phyloP scores from a whole-genome alignment of 225 moss, liverwort and hornwort genomes.

The Anthoceros angustus region DNA sequence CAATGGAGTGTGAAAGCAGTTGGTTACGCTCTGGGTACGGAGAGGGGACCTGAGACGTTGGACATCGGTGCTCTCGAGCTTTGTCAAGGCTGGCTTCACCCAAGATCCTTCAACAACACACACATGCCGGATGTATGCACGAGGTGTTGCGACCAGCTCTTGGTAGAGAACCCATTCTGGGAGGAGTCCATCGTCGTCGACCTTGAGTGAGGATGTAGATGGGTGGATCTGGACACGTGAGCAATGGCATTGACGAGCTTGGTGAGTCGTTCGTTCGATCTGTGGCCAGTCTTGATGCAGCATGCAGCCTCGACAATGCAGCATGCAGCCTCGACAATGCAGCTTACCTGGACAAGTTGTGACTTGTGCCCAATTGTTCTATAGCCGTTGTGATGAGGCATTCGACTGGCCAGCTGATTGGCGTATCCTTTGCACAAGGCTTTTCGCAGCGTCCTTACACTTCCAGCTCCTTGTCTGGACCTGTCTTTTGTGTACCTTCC shows the following conservation, averaged over 20 bases:
- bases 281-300: neutral
- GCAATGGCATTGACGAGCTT: neutral
- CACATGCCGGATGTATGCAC: constrained; percentile 71
- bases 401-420: constrained; percentile 68
- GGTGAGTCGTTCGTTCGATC: neutral
- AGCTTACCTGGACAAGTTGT: constrained; percentile 64
- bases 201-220: constrained; percentile 49
- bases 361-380: constrained; percentile 63
- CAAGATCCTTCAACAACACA: constrained; percentile 76
- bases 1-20: too few relatives aligned
- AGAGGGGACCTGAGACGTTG: constrained; percentile 34
- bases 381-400: constrained; percentile 86
- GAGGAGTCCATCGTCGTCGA: constrained; percentile 77
- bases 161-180: constrained; percentile 99
- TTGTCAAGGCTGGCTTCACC: constrained; percentile 62
- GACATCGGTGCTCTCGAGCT: constrained; percentile 58
- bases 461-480: constrained; percentile 9
- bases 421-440: constrained; percentile 82
- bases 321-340: neutral
- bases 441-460: constrained; percentile 57
- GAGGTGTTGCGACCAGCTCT: constrained; percentile 68
- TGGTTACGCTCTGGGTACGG: neutral
- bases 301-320: neutral
- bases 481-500: too few relatives aligned
- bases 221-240: constrained; percentile 57